Base-by-base conservation (phyloP, 2,329 filamentous ascomycete species). In the Magnaporthiopsis rhizophila region DNA sequence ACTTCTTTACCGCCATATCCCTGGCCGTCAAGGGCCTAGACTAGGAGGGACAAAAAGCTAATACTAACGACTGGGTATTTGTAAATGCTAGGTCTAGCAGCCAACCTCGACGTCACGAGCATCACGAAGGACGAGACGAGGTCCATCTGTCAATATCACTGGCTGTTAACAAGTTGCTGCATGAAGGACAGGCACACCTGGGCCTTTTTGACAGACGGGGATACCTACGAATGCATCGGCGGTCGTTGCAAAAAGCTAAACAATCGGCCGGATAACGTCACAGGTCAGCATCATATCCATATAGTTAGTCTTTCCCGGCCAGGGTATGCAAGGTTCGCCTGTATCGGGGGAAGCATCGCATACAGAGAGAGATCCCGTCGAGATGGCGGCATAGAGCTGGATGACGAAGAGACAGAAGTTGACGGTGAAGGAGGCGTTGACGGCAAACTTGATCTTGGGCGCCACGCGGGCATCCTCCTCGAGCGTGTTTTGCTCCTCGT, bases 121-220 rank as follows among this genome's bases (percentile, higher is more conserved):
- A 88, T 86, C 61, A 88, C 84, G 58, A 82, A 79, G 0, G 86
- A 88, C 38, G 84, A 87, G 13, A 88, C 82, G 53, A 88, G 80
- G 69, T 88, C 85, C 81, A 88, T 84, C 73, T 80, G 28, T 24
- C 57, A 13, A 18, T 18, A 15, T 38, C 21, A 63, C 72, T 57
- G 72, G 67, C 57, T 28, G 58, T 69, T 62, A 70, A 66, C 62
- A 66, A 62, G 65, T 65, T 15, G 28, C 30, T 56, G 59, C 30
- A 34, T 30, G 28, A 6, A 6, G 38, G 18, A 18, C 7, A 15
- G 30, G 30, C 12, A 9, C 15, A 4, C 15, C 0, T 32, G 36
- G 12, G 45, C 26, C 12, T 50, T 26, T 26, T 21, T 3, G 34
- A 12, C 21, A 21, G 45, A 56, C 32, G 3, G 61, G 26, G 58